A percentile compares a stretch with the other conserved stretches of the same genome.
These are phyloP conservation scores for Parasarocladium wereldwijsianum DNA, from an alignment of 2,329 filamentous ascomycete species.

Conservation along the genomic window DNA sequence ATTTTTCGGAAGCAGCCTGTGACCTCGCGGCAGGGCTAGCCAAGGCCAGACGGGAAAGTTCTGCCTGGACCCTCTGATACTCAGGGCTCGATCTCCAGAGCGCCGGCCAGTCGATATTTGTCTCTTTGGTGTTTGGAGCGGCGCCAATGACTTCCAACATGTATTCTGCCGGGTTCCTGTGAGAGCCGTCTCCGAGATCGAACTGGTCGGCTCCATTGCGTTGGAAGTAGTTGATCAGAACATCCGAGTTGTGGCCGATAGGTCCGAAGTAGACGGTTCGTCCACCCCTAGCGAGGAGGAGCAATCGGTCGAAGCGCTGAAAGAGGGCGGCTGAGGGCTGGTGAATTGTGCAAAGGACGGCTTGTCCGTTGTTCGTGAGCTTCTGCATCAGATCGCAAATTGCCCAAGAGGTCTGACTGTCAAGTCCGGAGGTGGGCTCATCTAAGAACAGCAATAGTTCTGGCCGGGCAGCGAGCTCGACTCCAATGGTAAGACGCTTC, in stretches of 20 bases:
- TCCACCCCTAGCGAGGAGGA: conserved; percentile 65
- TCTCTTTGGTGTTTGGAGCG: conserved; percentile 34
- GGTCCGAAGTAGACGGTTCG: conserved; percentile 72
- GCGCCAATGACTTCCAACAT: conserved; percentile 36
- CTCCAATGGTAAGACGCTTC: conserved; percentile 79
- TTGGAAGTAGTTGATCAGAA: conserved; percentile 44
- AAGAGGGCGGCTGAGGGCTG: conserved; percentile 94
- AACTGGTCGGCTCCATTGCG: conserved; percentile 41
- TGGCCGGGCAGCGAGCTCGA: conserved; percentile 90
- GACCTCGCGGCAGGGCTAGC: neutral
- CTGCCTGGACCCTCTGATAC: conserved; percentile 14
- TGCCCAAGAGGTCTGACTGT: conserved; percentile 78
- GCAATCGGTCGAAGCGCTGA: conserved; percentile 72
- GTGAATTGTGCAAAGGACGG: conserved; percentile 93
- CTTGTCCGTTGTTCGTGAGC: conserved; percentile 75
- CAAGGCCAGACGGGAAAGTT: conserved; percentile 13
- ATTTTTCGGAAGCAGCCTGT: neutral
- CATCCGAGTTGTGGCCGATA: conserved; percentile 38
- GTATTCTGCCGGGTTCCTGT: conserved; percentile 58
- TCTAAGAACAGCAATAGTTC: conserved; percentile 83
- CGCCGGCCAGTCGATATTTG: conserved; percentile 21
- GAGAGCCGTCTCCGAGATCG: conserved; percentile 30
- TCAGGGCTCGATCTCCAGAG: conserved; percentile 21
- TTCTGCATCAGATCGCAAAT: conserved; percentile 82
- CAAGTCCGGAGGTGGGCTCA: conserved; percentile 87